phyloP scores from a whole-genome alignment of 2,329 filamentous ascomycete species.

The Conoideocrella luteorostrata region DNA sequence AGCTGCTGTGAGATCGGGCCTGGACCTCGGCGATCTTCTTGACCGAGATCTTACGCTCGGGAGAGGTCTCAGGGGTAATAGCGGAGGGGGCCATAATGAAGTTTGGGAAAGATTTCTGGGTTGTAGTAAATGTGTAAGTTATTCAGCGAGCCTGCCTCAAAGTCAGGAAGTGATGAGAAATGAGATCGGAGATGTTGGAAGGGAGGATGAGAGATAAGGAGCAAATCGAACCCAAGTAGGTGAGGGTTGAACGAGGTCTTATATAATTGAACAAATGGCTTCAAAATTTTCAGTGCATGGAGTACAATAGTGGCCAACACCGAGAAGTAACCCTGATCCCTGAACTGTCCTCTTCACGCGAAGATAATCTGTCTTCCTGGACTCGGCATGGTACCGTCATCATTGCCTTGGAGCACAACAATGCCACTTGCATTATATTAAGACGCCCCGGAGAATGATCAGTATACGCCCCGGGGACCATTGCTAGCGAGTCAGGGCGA shows the following conservation, averaged over 20 bases:
- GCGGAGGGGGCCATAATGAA: conserved; percentile 29
- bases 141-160: neutral
- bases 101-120: neutral
- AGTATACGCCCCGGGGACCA: neutral
- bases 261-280: conserved; percentile 1
- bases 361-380: neutral
- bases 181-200: neutral
- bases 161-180: neutral
- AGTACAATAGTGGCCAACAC: neutral
- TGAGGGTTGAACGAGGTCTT: conserved; percentile 1
- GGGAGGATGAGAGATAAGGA: conserved; percentile 1
- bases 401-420: too few species aligned
- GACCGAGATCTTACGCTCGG: conserved; percentile 22
- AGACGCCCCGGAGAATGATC: neutral
- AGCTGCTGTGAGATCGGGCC: conserved; percentile 19
- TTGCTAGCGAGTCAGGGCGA: conserved; percentile 4
- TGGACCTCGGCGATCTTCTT: conserved; percentile 20
- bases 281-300: neutral
- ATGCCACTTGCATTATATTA: neutral
- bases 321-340: neutral
- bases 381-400: neutral
- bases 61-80: conserved; percentile 27
- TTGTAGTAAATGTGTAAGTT: neutral
- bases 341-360: neutral
- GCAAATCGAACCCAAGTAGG: neutral